Evolutionary conservation across 75 land plant genomes (phyloP).

Genomic region (Ceratopteris richardii): DNA sequence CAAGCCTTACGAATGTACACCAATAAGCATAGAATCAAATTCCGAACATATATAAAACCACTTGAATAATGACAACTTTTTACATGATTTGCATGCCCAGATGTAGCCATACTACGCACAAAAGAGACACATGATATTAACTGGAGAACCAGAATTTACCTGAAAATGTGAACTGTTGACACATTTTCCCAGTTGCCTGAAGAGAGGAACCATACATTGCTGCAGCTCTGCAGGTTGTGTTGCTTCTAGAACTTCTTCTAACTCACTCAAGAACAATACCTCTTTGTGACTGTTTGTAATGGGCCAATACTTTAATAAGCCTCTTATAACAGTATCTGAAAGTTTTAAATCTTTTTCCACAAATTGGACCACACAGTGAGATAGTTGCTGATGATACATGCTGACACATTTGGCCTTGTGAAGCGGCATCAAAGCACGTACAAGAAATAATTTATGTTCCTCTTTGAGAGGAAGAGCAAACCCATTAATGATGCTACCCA

Average conservation of each 20-base stretch:
- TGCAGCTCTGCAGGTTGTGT: constrained; percentile 56
- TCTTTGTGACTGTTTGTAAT: constrained; percentile 54
- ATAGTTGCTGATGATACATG: constrained; percentile 35
- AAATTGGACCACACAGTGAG: constrained; percentile 55
- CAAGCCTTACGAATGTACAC: no score
- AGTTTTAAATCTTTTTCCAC: constrained; percentile 50
- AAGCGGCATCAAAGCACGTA: constrained; percentile 45
- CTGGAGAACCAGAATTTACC: constrained; percentile 17
- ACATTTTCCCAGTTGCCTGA: constrained; percentile 31
- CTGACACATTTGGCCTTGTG: constrained; percentile 46
- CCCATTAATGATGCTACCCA: constrained; percentile 64
- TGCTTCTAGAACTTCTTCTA: constrained; percentile 49
- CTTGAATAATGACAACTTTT: no score
- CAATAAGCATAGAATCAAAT: no score
- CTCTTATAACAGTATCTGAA: constrained; percentile 34
- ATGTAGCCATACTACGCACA: no score
- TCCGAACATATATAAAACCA: no score
- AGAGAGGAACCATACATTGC: constrained; percentile 30
- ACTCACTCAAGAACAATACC: constrained; percentile 39
- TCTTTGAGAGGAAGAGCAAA: constrained; percentile 55
- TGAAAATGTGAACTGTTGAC: constrained; percentile 48
- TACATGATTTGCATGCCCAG: no score
- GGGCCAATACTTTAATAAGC: constrained; percentile 54
- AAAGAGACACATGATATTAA: no score
- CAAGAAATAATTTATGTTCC: constrained; percentile 74